Base-by-base conservation (phyloP, 2,329 filamentous ascomycete species). In the Phyllosticta citriasiana region DNA sequence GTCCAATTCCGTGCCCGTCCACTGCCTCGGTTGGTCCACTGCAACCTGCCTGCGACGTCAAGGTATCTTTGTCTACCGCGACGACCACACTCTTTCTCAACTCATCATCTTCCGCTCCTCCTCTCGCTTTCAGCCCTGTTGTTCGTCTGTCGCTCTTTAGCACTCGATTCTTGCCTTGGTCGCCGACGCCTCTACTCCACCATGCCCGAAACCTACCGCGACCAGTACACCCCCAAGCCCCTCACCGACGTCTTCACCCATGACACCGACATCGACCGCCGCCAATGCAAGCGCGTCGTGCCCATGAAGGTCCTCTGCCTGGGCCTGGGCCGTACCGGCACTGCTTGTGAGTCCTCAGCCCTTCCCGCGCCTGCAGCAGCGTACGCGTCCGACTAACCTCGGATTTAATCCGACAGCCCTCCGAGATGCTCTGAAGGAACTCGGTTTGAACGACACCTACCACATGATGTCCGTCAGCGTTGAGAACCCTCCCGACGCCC, bases 251-350 rank as follows among this genome's bases (percentile, higher is more conserved):
- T 84, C 69, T 84, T 87, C 74, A 88, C 85, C 58, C 76, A 72
- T 65, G 85, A 88, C 69, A 88, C 84, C 52, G 82, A 84, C 69
- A 87, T 89, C 72, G 84, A 90, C 73, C 79, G 84, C 57, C 79
- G 84, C 66, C 76, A 84, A 77, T 86, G 84, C 72, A 80, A 79
- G 63, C 84, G 87, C 61, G 82, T 78, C 33, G 85, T 88, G 57
- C 87, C 87, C 35, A 89, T 90, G 87, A 84, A 84, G 70, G 84
- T 90, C 55, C 82, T 90, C 35, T 82, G 86, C 55, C 79, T 91
- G 0, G 87, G 87, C 54, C 79, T 89, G 19, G 85, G 85, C 60
- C 80, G 87, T 64, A 90, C 87, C 8, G 87, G 87, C 68, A 89
- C 87, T 67, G 82, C 85, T 35, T 89, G 84, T 84, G 78, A 70